Conservation (phyloP, 345 rosid species). For the Durio zibethinus region DNA sequence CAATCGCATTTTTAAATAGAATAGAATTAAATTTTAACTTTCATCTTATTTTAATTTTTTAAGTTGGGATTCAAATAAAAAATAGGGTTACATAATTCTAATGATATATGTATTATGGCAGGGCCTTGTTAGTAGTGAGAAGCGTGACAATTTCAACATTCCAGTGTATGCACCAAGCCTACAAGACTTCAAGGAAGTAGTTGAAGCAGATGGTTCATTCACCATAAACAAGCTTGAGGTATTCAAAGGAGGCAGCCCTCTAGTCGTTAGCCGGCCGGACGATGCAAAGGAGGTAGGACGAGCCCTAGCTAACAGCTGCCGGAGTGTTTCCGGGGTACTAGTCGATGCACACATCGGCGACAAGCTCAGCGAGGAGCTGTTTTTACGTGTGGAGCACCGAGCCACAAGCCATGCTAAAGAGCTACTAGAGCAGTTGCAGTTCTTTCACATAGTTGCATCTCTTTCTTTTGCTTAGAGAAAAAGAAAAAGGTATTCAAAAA, state of each 20-base stretch:
- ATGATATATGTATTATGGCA: slow-evolving; percentile 9
- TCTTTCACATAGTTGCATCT: slow-evolving; percentile 83
- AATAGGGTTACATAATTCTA: background rate
- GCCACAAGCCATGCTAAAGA: slow-evolving; percentile 69
- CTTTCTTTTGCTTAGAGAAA: slow-evolving; percentile 45
- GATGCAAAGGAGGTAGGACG: slow-evolving; percentile 64
- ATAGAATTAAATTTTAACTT: too few relatives aligned
- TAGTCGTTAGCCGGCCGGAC: slow-evolving; percentile 77
- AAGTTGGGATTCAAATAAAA: background rate
- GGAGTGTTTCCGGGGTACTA: slow-evolving; percentile 81
- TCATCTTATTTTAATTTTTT: too few relatives aligned
- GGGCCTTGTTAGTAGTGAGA: slow-evolving; percentile 69
- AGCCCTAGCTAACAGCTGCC: slow-evolving; percentile 69
- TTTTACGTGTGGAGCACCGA: slow-evolving; percentile 55
- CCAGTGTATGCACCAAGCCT: slow-evolving; percentile 91
- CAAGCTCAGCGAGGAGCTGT: slow-evolving; percentile 64
- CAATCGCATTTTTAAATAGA: too few relatives aligned
- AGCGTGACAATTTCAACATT: slow-evolving; percentile 81
- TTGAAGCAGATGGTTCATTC: slow-evolving; percentile 74
- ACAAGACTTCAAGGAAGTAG: slow-evolving; percentile 81
- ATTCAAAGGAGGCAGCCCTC: slow-evolving; percentile 92
- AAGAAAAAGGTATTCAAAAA: background rate
- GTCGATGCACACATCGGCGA: slow-evolving; percentile 95
- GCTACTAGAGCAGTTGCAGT: slow-evolving; percentile 69
- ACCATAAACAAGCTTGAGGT: slow-evolving; percentile 66